These are phyloP conservation scores for Ustilago hordei DNA, from an alignment of 1,284 basidiomycete species.

Conservation along the genomic window DNA sequence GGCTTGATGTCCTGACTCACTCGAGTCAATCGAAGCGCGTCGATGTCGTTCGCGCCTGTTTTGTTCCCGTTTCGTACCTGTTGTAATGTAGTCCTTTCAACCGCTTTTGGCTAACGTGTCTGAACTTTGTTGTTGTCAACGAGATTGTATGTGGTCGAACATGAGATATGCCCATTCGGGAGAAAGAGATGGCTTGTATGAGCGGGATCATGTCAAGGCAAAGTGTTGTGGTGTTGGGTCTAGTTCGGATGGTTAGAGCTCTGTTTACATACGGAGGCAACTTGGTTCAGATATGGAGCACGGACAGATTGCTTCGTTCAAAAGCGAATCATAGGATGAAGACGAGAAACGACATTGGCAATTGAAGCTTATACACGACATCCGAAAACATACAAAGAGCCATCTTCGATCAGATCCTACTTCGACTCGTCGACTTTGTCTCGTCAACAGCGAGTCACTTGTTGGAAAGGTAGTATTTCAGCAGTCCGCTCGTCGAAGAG, in stretches of 20 bases:
- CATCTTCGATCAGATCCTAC: slow-evolving; percentile 17
- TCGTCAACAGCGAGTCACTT: slow-evolving; percentile 28
- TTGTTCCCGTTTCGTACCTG: slow-evolving; percentile 24
- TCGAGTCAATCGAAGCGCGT: slow-evolving; percentile 2
- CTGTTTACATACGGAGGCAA: too few relatives aligned
- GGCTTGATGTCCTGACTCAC: slow-evolving; percentile 2
- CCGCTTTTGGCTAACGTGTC: background rate
- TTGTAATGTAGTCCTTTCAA: slow-evolving; percentile 30
- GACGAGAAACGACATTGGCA: background rate
- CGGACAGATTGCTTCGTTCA: too few relatives aligned
- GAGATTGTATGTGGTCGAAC: background rate
- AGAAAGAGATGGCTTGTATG: background rate
- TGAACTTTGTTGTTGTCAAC: background rate
- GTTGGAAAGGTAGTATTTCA: slow-evolving; percentile 63
- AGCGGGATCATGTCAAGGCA: background rate
- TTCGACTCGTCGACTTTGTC: background rate
- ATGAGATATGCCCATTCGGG: background rate
- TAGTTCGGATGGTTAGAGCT: background rate
- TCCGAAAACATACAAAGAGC: background rate
- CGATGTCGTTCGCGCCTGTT: background rate
- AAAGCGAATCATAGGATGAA: too few relatives aligned
- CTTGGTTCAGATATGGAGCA: too few relatives aligned
- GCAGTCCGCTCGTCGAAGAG: slow-evolving; percentile 74
- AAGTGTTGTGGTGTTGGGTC: slow-evolving; percentile 3
- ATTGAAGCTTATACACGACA: background rate